phyloP scores from a whole-genome alignment of 345 rosid species.

The Heritiera fomes region DNA sequence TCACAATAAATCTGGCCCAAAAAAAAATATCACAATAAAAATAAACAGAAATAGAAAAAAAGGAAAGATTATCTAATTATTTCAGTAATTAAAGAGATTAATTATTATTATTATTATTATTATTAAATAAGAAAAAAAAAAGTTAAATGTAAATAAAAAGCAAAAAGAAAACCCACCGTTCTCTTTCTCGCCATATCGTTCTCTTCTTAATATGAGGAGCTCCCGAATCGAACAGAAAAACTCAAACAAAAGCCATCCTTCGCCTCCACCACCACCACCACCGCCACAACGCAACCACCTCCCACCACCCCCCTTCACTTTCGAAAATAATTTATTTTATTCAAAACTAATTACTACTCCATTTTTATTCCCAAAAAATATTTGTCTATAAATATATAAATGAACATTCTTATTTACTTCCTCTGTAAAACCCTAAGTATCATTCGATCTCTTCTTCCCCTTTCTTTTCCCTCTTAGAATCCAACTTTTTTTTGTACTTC shows the following conservation, averaged over 20 bases:
- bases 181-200: background rate
- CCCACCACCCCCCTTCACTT: background rate
- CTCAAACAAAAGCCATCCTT: background rate
- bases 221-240: background rate
- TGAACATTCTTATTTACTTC: constrained; percentile 6
- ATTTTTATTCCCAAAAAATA: background rate
- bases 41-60: too few species aligned
- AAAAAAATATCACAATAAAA: too few species aligned
- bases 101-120: too few species aligned
- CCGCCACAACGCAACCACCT: background rate
- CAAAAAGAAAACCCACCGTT: background rate
- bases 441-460: constrained; percentile 6
- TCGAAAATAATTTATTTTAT: background rate
- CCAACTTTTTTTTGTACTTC: background rate
- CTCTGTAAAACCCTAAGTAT: constrained; percentile 47
- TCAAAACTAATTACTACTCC: background rate
- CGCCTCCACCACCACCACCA: background rate
- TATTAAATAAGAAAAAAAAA: too few species aligned
- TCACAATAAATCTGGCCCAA: too few species aligned
- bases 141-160: too few species aligned
- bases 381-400: background rate
- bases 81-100: too few species aligned
- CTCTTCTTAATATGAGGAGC: background rate
- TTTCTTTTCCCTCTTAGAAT: background rate
- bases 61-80: too few species aligned